Base-by-base conservation (phyloP, 2,329 filamentous ascomycete genomes). In the Cladosporium sphaerospermum region DNA sequence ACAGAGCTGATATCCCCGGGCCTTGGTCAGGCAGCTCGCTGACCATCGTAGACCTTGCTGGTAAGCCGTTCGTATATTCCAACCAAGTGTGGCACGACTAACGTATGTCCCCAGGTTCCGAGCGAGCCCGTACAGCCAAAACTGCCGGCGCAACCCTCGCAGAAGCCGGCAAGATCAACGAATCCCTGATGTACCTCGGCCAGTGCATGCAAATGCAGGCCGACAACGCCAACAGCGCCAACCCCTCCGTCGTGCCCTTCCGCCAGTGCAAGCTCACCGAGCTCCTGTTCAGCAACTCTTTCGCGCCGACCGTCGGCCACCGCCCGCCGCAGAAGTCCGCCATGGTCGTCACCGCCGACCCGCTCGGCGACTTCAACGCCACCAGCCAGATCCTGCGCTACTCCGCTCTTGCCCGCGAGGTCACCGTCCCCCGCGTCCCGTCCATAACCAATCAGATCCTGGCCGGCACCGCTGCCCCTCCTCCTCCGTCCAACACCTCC, bases 81-180 rank as follows among this genome's bases (percentile, higher is more conserved):
- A 9, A 16, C 2, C 11, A 6, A 33, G 18, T 45, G n/a, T 13
- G 18, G 9, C 10, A 9, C 18, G 45, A 46, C 58, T 68, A 47
- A 70, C 57, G 28, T n/a, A 37, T 14, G 14, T 46, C 33, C 7
- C 32, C 57, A 78, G 79, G 80, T 11, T 97, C 93, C 56, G 93
- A 99, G 71, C 84, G 93, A 56, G 92, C 92, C 13, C 81, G 91
- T 56, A 90, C 93, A 58, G 91, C 93, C 23, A 96, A 96, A 76
- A 97, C 93, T 0, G 88, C 90, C 0, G 93, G 93, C 10, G 85
- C 89, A 3, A 96, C 92, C 0, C 79, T 99, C 11, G 92, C 88
- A 0, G 93, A 99, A 73, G 93, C 92, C 34, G 93, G 93, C 50
- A 97, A 97, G 73, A 99, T 99, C 68, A 99, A 99, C 65, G 91